These are phyloP conservation scores for Musa troglodytarum DNA, from an alignment of 176 grass and related monocot species.

Conservation along the genomic window DNA sequence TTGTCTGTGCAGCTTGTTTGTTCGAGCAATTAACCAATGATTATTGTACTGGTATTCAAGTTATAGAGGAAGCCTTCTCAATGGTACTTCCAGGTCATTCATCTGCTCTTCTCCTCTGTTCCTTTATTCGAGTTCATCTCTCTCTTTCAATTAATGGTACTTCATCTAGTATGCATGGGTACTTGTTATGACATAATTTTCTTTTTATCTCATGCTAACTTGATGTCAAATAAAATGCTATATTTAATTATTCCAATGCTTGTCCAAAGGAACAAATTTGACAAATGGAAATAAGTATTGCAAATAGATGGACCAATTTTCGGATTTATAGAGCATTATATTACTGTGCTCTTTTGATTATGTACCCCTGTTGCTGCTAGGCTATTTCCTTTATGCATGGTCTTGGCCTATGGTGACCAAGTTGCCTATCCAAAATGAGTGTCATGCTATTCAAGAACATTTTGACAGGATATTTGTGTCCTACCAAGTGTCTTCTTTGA, in stretches of 20 bases:
- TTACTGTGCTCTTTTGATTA: too few relatives aligned
- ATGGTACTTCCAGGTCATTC: conserved; percentile 59
- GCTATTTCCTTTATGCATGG: too few relatives aligned
- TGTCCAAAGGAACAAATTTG: too few relatives aligned
- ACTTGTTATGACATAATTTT: neutral
- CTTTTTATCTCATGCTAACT: neutral
- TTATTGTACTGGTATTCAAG: conserved; percentile 64
- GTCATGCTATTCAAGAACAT: too few relatives aligned
- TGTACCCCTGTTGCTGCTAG: too few relatives aligned
- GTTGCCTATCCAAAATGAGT: too few relatives aligned
- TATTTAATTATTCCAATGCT: neutral
- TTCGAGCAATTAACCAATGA: conserved; percentile 75
- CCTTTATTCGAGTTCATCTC: neutral
- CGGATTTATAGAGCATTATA: too few relatives aligned
- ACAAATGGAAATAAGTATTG: too few relatives aligned
- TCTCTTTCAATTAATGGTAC: neutral
- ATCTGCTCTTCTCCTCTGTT: conserved; percentile 14
- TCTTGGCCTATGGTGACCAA: too few relatives aligned
- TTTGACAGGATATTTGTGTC: too few relatives aligned
- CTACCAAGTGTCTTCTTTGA: too few relatives aligned
- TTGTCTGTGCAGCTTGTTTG: conserved; percentile 73
- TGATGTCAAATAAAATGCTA: neutral
- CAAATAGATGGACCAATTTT: too few relatives aligned
- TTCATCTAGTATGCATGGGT: neutral
- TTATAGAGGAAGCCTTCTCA: conserved; percentile 64